These are phyloP conservation scores for Exophiala dermatitidis DNA, from an alignment of 2,329 filamentous ascomycete species.

Conservation along the genomic window DNA sequence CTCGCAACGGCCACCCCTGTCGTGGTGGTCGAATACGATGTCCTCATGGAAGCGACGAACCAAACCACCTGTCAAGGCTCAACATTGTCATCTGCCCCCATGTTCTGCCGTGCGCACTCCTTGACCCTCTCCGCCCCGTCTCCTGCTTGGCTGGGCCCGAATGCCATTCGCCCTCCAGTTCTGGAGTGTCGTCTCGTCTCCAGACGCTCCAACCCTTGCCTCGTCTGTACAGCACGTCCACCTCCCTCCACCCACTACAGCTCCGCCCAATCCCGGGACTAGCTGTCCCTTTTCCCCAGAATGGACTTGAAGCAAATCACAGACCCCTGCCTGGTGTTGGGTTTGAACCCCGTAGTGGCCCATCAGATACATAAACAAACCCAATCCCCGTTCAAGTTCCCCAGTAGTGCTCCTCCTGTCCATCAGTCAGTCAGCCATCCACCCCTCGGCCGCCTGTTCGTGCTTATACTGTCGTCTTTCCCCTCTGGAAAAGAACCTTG, in stretches of 20 bases:
- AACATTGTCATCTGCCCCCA: slow-evolving; percentile 7
- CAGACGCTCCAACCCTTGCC: neutral
- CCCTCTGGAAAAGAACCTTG: neutral
- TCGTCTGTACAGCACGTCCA: neutral
- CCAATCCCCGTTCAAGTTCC: neutral
- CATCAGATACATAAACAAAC: slow-evolving; percentile 14
- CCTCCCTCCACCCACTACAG: neutral
- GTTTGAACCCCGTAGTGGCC: neutral
- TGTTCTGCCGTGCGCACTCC: neutral
- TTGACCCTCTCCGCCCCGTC: neutral
- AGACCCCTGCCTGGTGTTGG: neutral
- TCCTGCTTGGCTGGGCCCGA: neutral
- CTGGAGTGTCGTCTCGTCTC: neutral
- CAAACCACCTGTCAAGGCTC: neutral
- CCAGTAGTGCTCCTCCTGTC: neutral
- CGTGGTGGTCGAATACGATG: neutral
- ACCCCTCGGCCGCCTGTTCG: neutral
- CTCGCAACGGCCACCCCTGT: neutral
- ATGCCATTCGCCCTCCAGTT: neutral
- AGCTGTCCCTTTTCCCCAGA: slow-evolving; percentile 5
- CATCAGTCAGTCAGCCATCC: neutral
- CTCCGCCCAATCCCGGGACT: slow-evolving; percentile 1
- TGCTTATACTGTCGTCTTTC: neutral
- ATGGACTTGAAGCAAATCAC: neutral
- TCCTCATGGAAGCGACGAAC: neutral